A percentile compares a stretch with the other conserved stretches of the same genome.
Evolutionary conservation across 2,329 filamentous ascomycete genomes (phyloP).

Genomic region (Aspergillus candidus): DNA sequence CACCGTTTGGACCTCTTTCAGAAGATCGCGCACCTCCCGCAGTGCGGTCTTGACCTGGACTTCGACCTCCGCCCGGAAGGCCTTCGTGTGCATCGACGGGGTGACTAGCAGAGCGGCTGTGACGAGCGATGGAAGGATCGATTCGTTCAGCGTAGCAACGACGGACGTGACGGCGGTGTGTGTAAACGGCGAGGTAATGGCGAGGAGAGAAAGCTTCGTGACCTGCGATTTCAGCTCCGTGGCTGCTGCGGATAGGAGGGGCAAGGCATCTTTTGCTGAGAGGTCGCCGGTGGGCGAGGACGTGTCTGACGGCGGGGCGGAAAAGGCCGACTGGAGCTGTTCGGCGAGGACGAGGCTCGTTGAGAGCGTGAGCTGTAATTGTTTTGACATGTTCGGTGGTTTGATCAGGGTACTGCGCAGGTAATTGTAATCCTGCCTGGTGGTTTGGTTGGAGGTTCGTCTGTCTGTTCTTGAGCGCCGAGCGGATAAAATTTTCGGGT

Average conservation of each 20-base stretch:
- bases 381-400: slow-evolving; percentile 24
- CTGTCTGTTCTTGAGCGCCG: not conserved
- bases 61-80: slow-evolving; percentile 59
- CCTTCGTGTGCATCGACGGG: slow-evolving; percentile 54
- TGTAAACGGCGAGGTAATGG: slow-evolving; percentile 82
- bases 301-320: slow-evolving; percentile 15
- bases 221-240: slow-evolving; percentile 72
- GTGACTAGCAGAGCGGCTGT: slow-evolving; percentile 63
- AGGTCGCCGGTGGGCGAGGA: slow-evolving; percentile 4
- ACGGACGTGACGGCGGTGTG: slow-evolving; percentile 66
- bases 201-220: slow-evolving; percentile 79
- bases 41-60: slow-evolving; percentile 56
- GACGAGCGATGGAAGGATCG: slow-evolving; percentile 68
- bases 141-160: slow-evolving; percentile 64
- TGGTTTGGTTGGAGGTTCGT: slow-evolving; percentile 1
- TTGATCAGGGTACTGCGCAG: not conserved
- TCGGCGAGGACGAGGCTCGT: slow-evolving; percentile 33
- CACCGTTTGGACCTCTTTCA: slow-evolving; percentile 52
- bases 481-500: slow-evolving; percentile 21
- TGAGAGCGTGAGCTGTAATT: slow-evolving; percentile 25
- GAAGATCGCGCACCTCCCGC: slow-evolving; percentile 55
- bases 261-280: slow-evolving; percentile 44
- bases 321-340: slow-evolving; percentile 36
- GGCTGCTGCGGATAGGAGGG: slow-evolving; percentile 65
- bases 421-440: not conserved